Evolutionary conservation across 2,329 filamentous ascomycete genomes (phyloP), one percentile per base, ranked within the genome.

Genomic region (Aspergillus tubingensis): DNA sequence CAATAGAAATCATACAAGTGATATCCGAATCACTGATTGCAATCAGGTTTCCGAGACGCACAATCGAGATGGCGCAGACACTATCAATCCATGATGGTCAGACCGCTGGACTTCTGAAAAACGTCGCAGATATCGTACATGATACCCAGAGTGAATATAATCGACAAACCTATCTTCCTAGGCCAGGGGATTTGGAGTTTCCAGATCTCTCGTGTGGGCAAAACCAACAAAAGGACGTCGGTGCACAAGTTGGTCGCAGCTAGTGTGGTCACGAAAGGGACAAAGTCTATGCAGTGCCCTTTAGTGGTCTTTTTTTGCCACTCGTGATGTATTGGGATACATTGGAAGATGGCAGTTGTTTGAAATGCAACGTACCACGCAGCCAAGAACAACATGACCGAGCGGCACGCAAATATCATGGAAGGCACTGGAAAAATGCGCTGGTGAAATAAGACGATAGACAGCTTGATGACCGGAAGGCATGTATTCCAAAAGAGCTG

Each of bases 291-390:
- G 17, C 52, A 54, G 10, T 27, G 11, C 2, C 52, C 52, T 5
- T 44, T 2, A 2, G 52, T 44, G 3, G 38, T 44, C 19, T 44
- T 54, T 10, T 44, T 54, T 17, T 19, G 36, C 52, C 52, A 54
- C 8, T 30, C 52, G 13, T 54, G 52, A 23, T 44, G 23, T 5
- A 54, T 32, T 3, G 52, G 52, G 10, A 25, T 32, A 13, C 52
- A 54, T 27, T 54, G 52, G 8, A 54, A 54, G 2, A 44, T 54
- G 38, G 52, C 52, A 1, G 52, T 44, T 5, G 52, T 54, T 19
- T 54, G 52, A 25, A 54, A 54, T 13, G 52, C 52, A n/a, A 54
- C 25, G 38, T 54, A 54, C 39, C 52, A 54, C 11, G 23, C 52
- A 11, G 25, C 38, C 10, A 54, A n/a, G 7, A 54, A 44, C 8